Evolutionary conservation across 768 basidiomycete genomes (phyloP).

Genomic region (Leucocoprinus leucothites): DNA sequence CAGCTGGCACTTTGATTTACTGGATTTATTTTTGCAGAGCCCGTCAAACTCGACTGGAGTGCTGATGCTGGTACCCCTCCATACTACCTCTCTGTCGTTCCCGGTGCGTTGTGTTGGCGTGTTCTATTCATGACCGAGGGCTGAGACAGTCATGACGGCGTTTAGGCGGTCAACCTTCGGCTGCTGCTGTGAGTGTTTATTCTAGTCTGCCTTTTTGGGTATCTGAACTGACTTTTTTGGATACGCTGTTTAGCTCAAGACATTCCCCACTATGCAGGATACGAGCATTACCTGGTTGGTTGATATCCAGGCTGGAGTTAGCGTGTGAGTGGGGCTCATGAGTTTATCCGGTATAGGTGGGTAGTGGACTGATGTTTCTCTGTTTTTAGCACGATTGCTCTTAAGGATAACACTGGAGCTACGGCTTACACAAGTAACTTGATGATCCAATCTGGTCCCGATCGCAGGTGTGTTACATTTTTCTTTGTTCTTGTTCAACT

Average conservation of each 20-base stretch:
- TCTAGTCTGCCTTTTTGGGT: constrained; percentile 9
- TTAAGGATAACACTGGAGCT: constrained; percentile 59
- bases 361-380: too few species aligned
- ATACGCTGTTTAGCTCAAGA: constrained; percentile 40
- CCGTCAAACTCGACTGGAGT: constrained; percentile 52
- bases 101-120: constrained; percentile 41
- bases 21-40: constrained; percentile 39
- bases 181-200: constrained; percentile 45
- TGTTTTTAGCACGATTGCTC: constrained; percentile 40
- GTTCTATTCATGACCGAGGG: neutral
- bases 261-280: constrained; percentile 44
- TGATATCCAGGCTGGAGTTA: constrained; percentile 39
- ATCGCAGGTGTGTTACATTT: constrained; percentile 28
- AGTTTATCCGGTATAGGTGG: too few species aligned
- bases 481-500: neutral
- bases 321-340: constrained; percentile 38
- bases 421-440: constrained; percentile 50
- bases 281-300: constrained; percentile 52
- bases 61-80: constrained; percentile 49
- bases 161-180: constrained; percentile 50
- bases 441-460: constrained; percentile 35
- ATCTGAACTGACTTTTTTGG: constrained; percentile 18
- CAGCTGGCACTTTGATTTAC: neutral
- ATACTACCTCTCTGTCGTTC: constrained; percentile 58
- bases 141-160: constrained; percentile 5